A percentile compares a stretch with the other conserved stretches of the same genome.
These are phyloP conservation scores for Umbelopsis sp. DNA, from an alignment of 192 early-diverging fungal species.

Conservation along the genomic window DNA sequence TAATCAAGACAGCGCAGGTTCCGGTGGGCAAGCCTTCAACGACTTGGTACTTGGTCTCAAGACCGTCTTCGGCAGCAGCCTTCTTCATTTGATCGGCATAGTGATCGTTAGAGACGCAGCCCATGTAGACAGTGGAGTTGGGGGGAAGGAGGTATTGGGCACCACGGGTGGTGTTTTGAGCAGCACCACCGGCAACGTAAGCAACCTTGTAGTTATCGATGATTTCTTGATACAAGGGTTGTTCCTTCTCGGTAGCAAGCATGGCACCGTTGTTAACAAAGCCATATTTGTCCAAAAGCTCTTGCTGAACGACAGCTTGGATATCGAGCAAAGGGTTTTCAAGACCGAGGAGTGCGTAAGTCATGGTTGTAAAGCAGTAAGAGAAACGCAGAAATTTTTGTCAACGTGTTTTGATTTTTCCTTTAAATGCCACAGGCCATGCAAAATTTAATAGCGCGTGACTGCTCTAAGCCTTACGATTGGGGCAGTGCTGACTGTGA, in stretches of 20 bases:
- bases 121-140: conserved; percentile 89
- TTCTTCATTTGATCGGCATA: conserved; percentile 73
- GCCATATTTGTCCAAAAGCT: conserved; percentile 77
- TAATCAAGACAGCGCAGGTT: conserved; percentile 94
- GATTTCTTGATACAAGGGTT: conserved; percentile 86
- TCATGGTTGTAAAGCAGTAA: conserved; percentile 22
- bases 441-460: too few species aligned
- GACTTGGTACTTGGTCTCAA: conserved; percentile 90
- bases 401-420: too few species aligned
- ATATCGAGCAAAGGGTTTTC: conserved; percentile 99
- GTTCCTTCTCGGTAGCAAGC: conserved; percentile 87
- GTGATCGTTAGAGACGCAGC: conserved; percentile 89
- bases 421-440: too few species aligned
- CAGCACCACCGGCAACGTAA: conserved; percentile 95
- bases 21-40: conserved; percentile 80
- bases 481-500: too few species aligned
- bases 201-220: conserved; percentile 68
- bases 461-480: too few species aligned
- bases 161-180: conserved; percentile 94
- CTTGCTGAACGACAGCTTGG: conserved; percentile 75
- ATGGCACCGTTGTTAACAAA: conserved; percentile 97
- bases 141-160: conserved; percentile 87
- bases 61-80: conserved; percentile 82
- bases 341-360: conserved; percentile 77
- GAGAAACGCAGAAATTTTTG: background rate